A percentile compares a stretch with the other conserved stretches of the same genome.
These are phyloP conservation scores for Encephalitozoon intestinalis DNA, from an alignment of 371 early-diverging fungal species.

Conservation along the genomic window DNA sequence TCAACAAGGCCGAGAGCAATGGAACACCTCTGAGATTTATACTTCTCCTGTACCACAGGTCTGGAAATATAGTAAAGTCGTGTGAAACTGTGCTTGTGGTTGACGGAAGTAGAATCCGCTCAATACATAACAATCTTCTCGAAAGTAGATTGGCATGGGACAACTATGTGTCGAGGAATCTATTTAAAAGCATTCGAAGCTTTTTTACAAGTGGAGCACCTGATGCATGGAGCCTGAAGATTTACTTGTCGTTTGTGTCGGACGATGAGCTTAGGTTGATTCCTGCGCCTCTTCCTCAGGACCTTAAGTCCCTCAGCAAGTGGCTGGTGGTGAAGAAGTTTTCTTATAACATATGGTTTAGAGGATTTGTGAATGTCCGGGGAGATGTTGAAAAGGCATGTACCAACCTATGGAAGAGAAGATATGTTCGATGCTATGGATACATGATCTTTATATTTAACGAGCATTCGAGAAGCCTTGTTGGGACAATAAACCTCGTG, in stretches of 20 bases:
- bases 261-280: slow-evolving; percentile 41
- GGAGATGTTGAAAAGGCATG: slow-evolving; percentile 17
- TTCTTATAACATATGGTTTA: slow-evolving; percentile 42
- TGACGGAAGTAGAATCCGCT: background rate
- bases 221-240: slow-evolving; percentile 2
- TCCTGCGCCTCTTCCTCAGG: slow-evolving; percentile 4
- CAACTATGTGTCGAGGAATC: slow-evolving; percentile 1
- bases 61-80: background rate
- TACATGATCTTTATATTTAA: slow-evolving; percentile 47
- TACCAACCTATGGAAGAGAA: slow-evolving; percentile 49
- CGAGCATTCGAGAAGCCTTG: slow-evolving; percentile 31
- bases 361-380: slow-evolving; percentile 48
- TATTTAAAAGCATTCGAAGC: background rate
- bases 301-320: slow-evolving; percentile 15
- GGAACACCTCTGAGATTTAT: background rate
- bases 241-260: slow-evolving; percentile 34
- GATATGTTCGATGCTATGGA: slow-evolving; percentile 52
- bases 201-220: slow-evolving; percentile 2
- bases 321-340: slow-evolving; percentile 47
- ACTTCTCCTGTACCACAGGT: background rate
- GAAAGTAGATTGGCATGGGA: slow-evolving; percentile 26
- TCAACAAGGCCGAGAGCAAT: background rate
- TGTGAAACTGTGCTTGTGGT: slow-evolving; percentile 8
- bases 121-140: slow-evolving; percentile 35
- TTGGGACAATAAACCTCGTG: slow-evolving; percentile 33